Base-by-base conservation (phyloP, 108 stramenopile species). In the Mediolabrus comicus region DNA sequence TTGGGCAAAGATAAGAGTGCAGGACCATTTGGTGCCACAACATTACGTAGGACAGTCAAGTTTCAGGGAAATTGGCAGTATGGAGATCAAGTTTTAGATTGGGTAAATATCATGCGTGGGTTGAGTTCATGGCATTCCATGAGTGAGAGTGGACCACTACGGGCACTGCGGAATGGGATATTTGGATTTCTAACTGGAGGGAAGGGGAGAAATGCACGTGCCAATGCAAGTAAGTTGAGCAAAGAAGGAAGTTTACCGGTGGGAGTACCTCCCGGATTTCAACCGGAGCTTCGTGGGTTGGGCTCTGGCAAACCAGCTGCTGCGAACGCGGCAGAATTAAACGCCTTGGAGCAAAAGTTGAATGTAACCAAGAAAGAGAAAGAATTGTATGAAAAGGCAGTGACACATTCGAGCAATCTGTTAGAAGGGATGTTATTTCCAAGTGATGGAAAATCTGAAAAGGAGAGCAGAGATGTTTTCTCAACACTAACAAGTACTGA, bases 31-130 rank as follows among this genome's bases (percentile, higher is more conserved):
- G 81, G 79, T 16, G 79, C 80, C 26, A 69, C 86, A 12, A 68
- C 80, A 1, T 71, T 88, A 38, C 66, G 66, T 8, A 59, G 89
- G 38, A 84, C 84, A 5, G 83, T 84, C 7, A 79, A 84, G 31
- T 93, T 90, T 63, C 84, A 76, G 46, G 92, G 92, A 0, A 86
- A 92, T 72, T 89, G 87, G 88, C 75, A 84, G 30, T 83, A 86
- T 39, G 77, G 56, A 0, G 89, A 93, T 62, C 75, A 89, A 35
- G 65, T 93, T 59, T 59, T 87, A 57, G 92, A 93, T 76, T 93
- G 92, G 92, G 77, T 93, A 19, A 71, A 71, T 19, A 75, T 86
- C n/a, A 89, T 90, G 89, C 75, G 70, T 33, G 87, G 72, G 27
- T 67, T 93, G 62, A 87, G 84, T 62, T 71, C 67, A 13, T 93